Conservation (phyloP, 2,329 filamentous ascomycete species). For the Phyllosticta citribraziliensis region DNA sequence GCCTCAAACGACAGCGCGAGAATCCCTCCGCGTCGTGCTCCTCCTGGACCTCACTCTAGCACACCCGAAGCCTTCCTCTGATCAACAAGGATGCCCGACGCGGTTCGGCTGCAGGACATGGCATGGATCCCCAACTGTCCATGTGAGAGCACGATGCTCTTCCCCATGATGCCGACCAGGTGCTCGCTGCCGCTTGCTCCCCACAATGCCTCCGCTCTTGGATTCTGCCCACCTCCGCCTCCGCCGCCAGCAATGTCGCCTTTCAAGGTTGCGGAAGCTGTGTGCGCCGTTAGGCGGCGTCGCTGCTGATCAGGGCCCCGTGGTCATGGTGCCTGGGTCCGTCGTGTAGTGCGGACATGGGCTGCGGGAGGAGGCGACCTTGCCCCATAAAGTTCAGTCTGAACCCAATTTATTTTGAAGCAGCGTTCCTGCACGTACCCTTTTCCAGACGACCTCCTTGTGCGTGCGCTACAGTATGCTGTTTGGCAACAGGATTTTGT, state of each 20-base stretch:
- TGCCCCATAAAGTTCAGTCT: background rate
- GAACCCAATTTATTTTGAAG: background rate
- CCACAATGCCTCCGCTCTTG: background rate
- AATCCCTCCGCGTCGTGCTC: background rate
- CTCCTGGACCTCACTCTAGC: background rate
- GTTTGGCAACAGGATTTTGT: background rate
- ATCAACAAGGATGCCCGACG: background rate
- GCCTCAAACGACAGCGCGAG: background rate
- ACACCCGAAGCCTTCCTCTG: background rate
- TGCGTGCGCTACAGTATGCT: background rate
- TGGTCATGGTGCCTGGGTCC: background rate
- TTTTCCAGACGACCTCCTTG: background rate
- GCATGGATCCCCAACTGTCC: background rate
- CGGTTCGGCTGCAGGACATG: background rate
- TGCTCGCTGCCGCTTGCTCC: background rate
- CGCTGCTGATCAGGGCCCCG: background rate
- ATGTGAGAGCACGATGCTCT: background rate
- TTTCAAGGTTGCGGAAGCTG: background rate
- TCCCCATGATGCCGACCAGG: background rate
- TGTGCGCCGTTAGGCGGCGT: background rate
- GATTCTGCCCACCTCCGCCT: background rate
- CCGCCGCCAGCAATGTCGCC: background rate
- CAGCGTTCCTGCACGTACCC: background rate
- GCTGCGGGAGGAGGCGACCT: background rate
- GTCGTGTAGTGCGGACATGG: background rate